Evolutionary conservation across 1,139 yeast species (phyloP), one percentile per base, ranked within the genome.

Genomic region (Lodderomyces pseudojiufengensis): DNA sequence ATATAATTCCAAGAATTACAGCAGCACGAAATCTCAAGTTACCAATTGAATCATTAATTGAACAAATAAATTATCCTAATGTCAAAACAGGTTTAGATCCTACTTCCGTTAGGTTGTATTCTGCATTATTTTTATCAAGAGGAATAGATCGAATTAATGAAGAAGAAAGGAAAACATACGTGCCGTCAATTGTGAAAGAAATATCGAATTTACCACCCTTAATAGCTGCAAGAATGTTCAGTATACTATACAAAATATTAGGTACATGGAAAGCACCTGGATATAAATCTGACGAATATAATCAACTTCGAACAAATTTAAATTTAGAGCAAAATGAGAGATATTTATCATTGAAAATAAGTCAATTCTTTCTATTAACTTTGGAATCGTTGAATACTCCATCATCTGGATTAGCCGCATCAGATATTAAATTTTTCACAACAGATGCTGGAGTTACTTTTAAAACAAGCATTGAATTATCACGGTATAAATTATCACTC

Each of bases 1-100:
- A 84, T 51, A 51, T 86, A 13, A 70, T 83, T 36, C 80, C 87
- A 1, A 67, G 96, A 40, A 63, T 86, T 36, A 72, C 76, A 34
- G 73, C 87, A 1, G 67, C 81, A n/a, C 54, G 70, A 34, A 50
- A 47, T 1, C 63, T 85, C 13, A 63, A 68, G 42, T 54, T 87
- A 21, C 96, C 97, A 0, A 72, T 79, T 0, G 64, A 64, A 23
- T 70, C 79, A 20, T 65, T 88, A 31, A 46, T 88, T 21, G 58
- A 66, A 2, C 96, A 87, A 53, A 84, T 80, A 8, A 72, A 76
- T 45, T 38, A 45, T 5, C 86, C 88, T 0, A 65, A 66, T 23
- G 54, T 73, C 5, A 13, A 16, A 8, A 37, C 45, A 2, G 65
- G 59, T 15, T 58, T 61, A 1, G 80, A 78, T 43, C 55, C 76